These are phyloP conservation scores for Tuber brumale DNA, from an alignment of 495 filamentous ascomycete species.

Conservation along the genomic window DNA sequence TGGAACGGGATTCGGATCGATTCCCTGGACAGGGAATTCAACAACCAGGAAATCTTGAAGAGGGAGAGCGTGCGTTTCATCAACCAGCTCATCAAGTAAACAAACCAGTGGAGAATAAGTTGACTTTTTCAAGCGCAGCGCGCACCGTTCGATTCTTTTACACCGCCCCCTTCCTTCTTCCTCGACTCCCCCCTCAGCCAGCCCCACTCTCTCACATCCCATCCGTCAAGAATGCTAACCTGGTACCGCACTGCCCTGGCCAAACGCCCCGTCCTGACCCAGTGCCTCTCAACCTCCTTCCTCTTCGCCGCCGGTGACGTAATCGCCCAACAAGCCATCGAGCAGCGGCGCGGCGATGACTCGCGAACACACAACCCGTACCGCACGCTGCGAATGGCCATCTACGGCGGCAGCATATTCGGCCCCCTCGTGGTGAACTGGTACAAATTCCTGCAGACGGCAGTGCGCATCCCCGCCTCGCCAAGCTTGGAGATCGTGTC, in stretches of 20 bases:
- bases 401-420: conserved; percentile 89
- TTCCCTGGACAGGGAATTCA: background rate
- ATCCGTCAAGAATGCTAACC: conserved; percentile 15
- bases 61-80: background rate
- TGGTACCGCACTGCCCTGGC: conserved; percentile 16
- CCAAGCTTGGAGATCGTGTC: conserved; percentile 65
- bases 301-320: conserved; percentile 88
- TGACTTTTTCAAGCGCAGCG: background rate
- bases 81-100: background rate
- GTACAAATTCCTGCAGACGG: conserved; percentile 71
- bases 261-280: conserved; percentile 68
- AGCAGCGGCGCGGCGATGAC: conserved; percentile 67
- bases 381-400: conserved; percentile 80
- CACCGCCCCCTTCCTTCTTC: background rate
- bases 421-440: conserved; percentile 85
- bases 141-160: background rate
- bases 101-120: background rate
- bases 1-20: background rate
- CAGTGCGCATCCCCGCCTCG: conserved; percentile 57
- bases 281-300: conserved; percentile 72
- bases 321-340: conserved; percentile 89
- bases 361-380: conserved; percentile 57
- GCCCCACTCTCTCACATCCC: background rate
- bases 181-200: background rate
- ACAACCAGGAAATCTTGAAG: conserved; percentile 1